Evolutionary conservation across 2,329 filamentous ascomycete genomes (phyloP).

Genomic region (Epichloe gansuensis): DNA sequence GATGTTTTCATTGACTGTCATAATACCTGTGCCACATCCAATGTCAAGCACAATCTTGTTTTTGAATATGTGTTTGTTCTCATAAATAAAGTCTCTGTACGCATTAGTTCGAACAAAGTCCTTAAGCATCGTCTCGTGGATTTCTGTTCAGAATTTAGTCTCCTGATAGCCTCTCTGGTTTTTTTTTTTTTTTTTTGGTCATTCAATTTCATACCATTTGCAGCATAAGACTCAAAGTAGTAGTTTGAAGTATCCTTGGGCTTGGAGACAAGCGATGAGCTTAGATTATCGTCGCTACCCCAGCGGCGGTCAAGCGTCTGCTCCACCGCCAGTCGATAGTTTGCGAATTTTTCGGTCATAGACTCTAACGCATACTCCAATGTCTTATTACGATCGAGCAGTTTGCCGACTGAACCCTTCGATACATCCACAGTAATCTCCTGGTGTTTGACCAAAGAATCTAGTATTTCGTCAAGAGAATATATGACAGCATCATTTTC

Average conservation of each 20-base stretch:
- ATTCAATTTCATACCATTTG: conserved; percentile 37
- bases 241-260: conserved; percentile 25
- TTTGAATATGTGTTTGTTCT: conserved; percentile 75
- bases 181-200: not conserved
- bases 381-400: conserved; percentile 38
- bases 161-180: not conserved
- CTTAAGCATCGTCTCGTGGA: conserved; percentile 94
- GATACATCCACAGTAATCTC: conserved; percentile 12
- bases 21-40: conserved; percentile 60
- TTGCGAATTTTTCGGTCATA: conserved; percentile 49
- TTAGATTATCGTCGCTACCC: conserved; percentile 34
- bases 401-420: conserved; percentile 19
- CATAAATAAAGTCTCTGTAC: conserved; percentile 91
- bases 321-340: conserved; percentile 53
- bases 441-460: conserved; percentile 26
- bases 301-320: conserved; percentile 55
- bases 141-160: conserved; percentile 39
- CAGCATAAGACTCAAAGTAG: conserved; percentile 51
- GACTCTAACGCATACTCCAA: conserved; percentile 50
- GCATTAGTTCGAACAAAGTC: conserved; percentile 78
- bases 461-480: conserved; percentile 64
- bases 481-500: conserved; percentile 86
- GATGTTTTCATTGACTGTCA: not conserved
- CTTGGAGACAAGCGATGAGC: not conserved
- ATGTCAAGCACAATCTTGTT: conserved; percentile 85